Evolutionary conservation across 495 filamentous ascomycete genomes (phyloP), one percentile per base, ranked within the genome.

Genomic region (Parachaetomium inaequale): DNA sequence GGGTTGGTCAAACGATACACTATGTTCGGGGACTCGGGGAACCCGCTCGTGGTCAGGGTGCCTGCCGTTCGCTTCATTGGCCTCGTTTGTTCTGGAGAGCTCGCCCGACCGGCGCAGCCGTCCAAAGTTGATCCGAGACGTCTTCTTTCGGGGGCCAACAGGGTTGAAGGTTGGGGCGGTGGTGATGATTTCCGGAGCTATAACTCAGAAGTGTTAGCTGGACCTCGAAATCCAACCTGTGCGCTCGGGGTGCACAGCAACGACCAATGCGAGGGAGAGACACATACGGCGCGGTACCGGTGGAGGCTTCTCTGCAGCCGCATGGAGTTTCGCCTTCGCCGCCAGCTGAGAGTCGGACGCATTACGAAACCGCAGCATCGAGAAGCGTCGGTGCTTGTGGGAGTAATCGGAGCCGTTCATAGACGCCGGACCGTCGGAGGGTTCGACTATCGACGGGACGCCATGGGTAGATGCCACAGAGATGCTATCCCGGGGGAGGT

Each of bases 331-430:
- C 46, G 89, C 88, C 68, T 87, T 90, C 55, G 81, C 75, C 11
- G 91, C 91, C 55, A 97, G 79, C 70, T 96, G 92, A 50, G 94
- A 90, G 74, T 98, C 94, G 17, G 93, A 96, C 51, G 91, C 92
- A 84, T 97, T 90, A 52, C 93, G 87, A 69, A 96, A 88, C 72
- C 88, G 91, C 75, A 96, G 82, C 76, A 97, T 86, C 71, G 88
- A 94, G 72, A 97, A 97, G 36, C 93, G 87, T 62, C 87, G 82
- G 71, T 83, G 77, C 60, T 77, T 84, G 4, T 75, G 70, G 23
- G 71, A 79, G 66, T 82, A 77, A 28, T 80, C 78, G 63, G 80
- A 77, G 32, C 78, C 63, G 3, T 74, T 69, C 12, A 74, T 75
- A 1, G 75, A 74, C 14, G 64, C 68, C 1, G 75, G 68, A 26